These are phyloP conservation scores for Cyclotella distinguenda DNA, from an alignment of 108 stramenopile species.

Conservation along the genomic window DNA sequence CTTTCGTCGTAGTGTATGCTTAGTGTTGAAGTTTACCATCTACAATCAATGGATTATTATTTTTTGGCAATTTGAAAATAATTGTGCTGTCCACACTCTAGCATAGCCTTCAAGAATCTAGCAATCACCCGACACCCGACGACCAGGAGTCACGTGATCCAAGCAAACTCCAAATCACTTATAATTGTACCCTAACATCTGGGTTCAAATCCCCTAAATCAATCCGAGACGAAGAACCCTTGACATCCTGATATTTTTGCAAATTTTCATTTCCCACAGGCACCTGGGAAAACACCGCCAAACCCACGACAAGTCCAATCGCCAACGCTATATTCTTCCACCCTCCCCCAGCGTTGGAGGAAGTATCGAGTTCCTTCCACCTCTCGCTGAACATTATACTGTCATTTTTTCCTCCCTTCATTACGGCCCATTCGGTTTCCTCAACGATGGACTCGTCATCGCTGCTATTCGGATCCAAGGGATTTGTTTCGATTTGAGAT, in stretches of 20 bases:
- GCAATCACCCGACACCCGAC: no score
- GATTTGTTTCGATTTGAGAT: background rate
- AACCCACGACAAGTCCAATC: constrained; percentile 26
- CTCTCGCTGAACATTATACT: constrained; percentile 46
- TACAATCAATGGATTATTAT: no score
- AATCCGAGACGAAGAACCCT: constrained; percentile 34
- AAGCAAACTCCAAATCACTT: no score
- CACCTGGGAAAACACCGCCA: constrained; percentile 37
- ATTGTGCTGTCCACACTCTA: no score
- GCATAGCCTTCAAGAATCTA: no score
- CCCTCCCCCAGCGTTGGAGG: constrained; percentile 1
- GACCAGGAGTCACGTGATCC: no score
- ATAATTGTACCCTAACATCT: constrained; percentile 16
- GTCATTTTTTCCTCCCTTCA: constrained; percentile 31
- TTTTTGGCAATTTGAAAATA: no score
- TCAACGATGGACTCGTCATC: background rate
- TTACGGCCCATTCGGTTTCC: constrained; percentile 10
- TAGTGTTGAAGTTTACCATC: no score
- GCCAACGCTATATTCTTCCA: constrained; percentile 17
- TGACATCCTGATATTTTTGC: constrained; percentile 35
- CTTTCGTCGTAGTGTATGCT: no score
- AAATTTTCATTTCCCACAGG: constrained; percentile 36
- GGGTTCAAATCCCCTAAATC: constrained; percentile 53
- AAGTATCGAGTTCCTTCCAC: constrained; percentile 36
- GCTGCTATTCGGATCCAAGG: background rate